Base-by-base conservation (phyloP, 441 rosid species). In the Populus hybrid region DNA sequence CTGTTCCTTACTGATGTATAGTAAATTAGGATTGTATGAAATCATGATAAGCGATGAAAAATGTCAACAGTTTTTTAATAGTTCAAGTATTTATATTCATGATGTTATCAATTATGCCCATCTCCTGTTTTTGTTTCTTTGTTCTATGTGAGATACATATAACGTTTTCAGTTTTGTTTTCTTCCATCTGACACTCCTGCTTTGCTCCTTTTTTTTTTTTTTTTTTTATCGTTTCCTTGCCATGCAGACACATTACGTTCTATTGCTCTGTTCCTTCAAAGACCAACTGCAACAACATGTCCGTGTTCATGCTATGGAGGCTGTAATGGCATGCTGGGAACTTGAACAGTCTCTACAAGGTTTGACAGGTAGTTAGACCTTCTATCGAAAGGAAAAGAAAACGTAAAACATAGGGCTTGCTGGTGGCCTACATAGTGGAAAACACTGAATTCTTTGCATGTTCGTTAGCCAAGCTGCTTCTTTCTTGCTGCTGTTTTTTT, bases 321-420 rank as follows among this genome's bases (percentile, higher is more conserved):
- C 99, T 24, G 99, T 96, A 18, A 94, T 96, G 98, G 98, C 99
- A 57, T 96, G 99, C 86, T 96, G 99, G 99, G 98, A 94, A 78
- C 91, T 96, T 68, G 99, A 96, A 82, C 99, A 96, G 79, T 88
- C 98, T 71, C 88, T 96, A 66, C 99, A 96, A 82, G 91, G 98
- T 85, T 88, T 96, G 84, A 94, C 99, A 72, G 99, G 99, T 92
- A 76, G 38, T 71, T 71, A 63, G 76, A 40, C 12, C 50, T 30
- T 19, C 21, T 69, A 63, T 69, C 32, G 9, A 68, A 71, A 9
- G 14, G 32, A 32, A 67, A 59, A 9, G 16, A 40, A 21, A 26
- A 21, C 24, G 30, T 11, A 70, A 16, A 16, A 9, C 3, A 28
- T 34, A 72, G 1, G 30, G 18, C 40, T 36, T 59, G n/a, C 63